Conservation (phyloP, 1,284 basidiomycete genomes). For the Agaricales sp. region DNA sequence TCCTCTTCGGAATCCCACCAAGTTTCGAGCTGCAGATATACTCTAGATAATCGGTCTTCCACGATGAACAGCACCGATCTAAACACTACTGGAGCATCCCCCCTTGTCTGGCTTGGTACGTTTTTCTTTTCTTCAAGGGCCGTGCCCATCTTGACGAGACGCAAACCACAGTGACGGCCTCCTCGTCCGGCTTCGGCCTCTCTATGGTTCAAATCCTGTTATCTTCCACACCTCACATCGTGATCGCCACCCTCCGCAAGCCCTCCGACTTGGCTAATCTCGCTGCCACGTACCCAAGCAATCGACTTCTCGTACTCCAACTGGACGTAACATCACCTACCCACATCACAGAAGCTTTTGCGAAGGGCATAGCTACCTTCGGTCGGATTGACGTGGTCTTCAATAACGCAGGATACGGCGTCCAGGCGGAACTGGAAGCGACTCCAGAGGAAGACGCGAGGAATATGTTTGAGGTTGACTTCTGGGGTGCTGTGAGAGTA, state of each 20-base stretch:
- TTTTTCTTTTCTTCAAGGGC: too few species aligned
- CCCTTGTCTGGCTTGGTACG: too few species aligned
- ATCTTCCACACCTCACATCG: conserved; percentile 17
- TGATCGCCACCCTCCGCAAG: conserved; percentile 24
- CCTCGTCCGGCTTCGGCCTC: conserved; percentile 24
- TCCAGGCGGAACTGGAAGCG: conserved; percentile 20
- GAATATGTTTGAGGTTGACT: conserved; percentile 20
- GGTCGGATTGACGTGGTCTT: conserved; percentile 28
- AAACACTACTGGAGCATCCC: too few species aligned
- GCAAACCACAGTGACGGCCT: conserved; percentile 21
- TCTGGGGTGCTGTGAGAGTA: conserved; percentile 24
- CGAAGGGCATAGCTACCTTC: conserved; percentile 18
- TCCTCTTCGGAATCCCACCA: too few species aligned
- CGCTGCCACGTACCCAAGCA: conserved; percentile 14
- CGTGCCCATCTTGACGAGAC: too few species aligned
- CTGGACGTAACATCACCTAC: conserved; percentile 24
- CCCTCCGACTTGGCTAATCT: conserved; percentile 21
- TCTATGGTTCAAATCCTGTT: conserved; percentile 21
- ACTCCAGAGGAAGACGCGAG: conserved; percentile 19
- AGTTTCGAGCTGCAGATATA: too few species aligned
- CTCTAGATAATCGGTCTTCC: too few species aligned
- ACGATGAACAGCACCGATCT: too few species aligned
- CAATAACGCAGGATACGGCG: conserved; percentile 26
- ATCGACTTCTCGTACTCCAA: conserved; percentile 24
- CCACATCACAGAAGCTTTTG: conserved; percentile 22